phyloP scores from a whole-genome alignment of 75 land plant species.

The Pseudotsuga menziesii region DNA sequence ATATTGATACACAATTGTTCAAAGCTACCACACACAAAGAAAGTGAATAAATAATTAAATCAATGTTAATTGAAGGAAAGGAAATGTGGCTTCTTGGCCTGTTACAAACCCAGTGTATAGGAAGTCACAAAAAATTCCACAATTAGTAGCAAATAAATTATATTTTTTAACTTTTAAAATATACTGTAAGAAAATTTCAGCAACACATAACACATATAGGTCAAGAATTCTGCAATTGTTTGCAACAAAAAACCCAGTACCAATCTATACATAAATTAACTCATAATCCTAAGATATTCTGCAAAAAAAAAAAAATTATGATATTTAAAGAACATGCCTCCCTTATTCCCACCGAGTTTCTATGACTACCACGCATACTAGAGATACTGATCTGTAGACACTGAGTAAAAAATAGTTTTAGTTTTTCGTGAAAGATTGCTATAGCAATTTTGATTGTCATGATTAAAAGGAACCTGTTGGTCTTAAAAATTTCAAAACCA shows the following conservation, averaged over 20 bases:
- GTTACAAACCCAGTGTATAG: neutral
- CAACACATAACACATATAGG: too few species aligned
- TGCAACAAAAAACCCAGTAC: too few species aligned
- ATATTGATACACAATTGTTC: slow-evolving; percentile 98
- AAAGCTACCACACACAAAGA: slow-evolving; percentile 48
- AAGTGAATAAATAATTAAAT: neutral
- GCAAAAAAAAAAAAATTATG: neutral
- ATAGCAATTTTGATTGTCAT: neutral
- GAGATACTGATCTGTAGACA: too few species aligned
- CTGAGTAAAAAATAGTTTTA: too few species aligned
- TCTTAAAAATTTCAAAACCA: slow-evolving; percentile 99
- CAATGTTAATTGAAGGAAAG: neutral
- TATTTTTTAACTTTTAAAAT: too few species aligned
- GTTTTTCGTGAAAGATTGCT: neutral
- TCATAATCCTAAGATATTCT: neutral
- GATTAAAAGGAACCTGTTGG: slow-evolving; percentile 67
- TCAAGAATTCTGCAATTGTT: too few species aligned
- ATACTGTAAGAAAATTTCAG: too few species aligned
- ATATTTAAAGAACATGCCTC: neutral
- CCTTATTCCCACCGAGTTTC: neutral
- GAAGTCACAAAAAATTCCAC: too few species aligned
- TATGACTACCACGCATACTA: neutral
- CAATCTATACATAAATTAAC: too few species aligned
- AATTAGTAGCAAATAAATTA: too few species aligned
- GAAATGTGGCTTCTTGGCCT: neutral